phyloP scores from a whole-genome alignment of 805 yeast species.

The Yamadazyma nakazawae region DNA sequence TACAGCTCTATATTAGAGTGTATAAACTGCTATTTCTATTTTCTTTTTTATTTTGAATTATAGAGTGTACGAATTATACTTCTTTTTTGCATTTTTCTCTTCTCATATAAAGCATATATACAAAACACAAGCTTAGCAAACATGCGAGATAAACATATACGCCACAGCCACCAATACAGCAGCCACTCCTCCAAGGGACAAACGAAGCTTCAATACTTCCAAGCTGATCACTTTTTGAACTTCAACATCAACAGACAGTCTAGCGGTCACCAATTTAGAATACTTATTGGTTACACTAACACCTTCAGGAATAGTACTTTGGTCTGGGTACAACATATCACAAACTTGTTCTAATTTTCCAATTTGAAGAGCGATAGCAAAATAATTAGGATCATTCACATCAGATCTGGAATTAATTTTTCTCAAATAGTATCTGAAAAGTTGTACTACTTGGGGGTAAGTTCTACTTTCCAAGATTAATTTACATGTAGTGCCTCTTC shows the following conservation, averaged over 20 bases:
- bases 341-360: conserved; percentile 88
- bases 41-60: too few species aligned
- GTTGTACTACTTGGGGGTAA: conserved; percentile 67
- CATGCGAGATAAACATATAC: too few species aligned
- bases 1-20: too few species aligned
- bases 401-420: conserved; percentile 74
- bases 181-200: conserved; percentile 14
- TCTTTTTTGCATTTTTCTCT: too few species aligned
- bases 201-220: conserved; percentile 18
- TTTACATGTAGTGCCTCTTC: conserved; percentile 82
- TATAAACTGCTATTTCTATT: too few species aligned
- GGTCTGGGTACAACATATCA: conserved; percentile 66
- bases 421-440: conserved; percentile 72
- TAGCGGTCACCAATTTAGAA: conserved; percentile 27
- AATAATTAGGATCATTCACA: conserved; percentile 82
- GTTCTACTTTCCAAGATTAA: conserved; percentile 73
- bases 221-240: conserved; percentile 16
- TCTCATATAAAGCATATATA: too few species aligned
- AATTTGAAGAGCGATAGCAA: conserved; percentile 77
- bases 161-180: too few species aligned
- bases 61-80: too few species aligned
- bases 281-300: conserved; percentile 40
- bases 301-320: conserved; percentile 52
- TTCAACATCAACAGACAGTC: conserved; percentile 31
- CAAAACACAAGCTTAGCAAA: too few species aligned